A percentile compares a stretch with the other conserved stretches of the same genome.
Evolutionary conservation across 805 yeast genomes (phyloP).

Genomic region (Debaryomyces prosopidis): DNA sequence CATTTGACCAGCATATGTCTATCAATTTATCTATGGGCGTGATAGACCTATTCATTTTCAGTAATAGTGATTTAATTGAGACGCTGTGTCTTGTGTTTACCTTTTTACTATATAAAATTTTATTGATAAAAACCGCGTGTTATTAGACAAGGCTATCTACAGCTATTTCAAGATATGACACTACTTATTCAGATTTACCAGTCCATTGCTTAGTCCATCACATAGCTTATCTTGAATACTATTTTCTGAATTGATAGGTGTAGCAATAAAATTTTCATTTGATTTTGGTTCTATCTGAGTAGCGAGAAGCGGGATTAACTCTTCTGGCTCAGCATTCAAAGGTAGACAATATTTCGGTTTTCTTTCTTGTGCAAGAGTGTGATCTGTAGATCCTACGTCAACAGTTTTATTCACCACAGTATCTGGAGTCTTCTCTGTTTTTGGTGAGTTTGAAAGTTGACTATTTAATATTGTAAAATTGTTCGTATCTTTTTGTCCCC

Average conservation of each 20-base stretch:
- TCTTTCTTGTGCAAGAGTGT: too few species aligned
- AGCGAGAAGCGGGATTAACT: not conserved
- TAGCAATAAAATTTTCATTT: too few species aligned
- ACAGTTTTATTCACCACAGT: too few species aligned
- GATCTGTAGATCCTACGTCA: too few species aligned
- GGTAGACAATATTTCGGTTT: too few species aligned
- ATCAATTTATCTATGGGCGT: conserved; percentile 18
- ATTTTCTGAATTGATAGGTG: too few species aligned
- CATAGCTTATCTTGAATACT: too few species aligned
- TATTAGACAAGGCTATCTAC: not conserved
- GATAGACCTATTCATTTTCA: not conserved
- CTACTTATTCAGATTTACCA: not conserved
- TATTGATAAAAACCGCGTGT: not conserved
- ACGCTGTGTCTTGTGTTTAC: not conserved
- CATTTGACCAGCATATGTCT: conserved; percentile 20
- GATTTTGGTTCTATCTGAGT: not conserved
- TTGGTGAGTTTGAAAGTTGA: too few species aligned
- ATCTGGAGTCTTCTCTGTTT: too few species aligned
- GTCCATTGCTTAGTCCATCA: too few species aligned
- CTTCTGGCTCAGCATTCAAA: not conserved
- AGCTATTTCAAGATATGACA: not conserved
- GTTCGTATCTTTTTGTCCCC: too few species aligned
- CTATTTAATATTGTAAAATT: too few species aligned
- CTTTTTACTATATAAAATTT: not conserved
- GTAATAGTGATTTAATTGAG: not conserved